These are phyloP conservation scores for Beauveria caledonica DNA, from an alignment of 2,329 filamentous ascomycete genomes.

Conservation along the genomic window DNA sequence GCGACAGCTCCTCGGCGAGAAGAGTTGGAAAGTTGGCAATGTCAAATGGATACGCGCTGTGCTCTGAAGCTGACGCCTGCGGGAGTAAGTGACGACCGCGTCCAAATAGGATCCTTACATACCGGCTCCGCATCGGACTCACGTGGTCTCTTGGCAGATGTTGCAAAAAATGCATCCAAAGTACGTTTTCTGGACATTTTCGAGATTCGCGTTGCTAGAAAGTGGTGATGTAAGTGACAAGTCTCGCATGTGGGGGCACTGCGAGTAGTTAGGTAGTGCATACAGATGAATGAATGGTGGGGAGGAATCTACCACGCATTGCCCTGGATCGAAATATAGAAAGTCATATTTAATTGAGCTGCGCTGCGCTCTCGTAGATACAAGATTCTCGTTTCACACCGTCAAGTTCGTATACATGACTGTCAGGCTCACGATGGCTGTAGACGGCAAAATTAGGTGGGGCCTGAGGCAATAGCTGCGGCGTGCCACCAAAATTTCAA, in stretches of 20 bases:
- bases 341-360: background rate
- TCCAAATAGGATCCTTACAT: background rate
- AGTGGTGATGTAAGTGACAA: slow-evolving; percentile 9
- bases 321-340: too few species aligned
- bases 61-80: slow-evolving; percentile 27
- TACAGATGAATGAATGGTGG: background rate
- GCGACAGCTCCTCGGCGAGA: slow-evolving; percentile 29
- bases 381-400: too few species aligned
- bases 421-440: background rate
- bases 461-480: slow-evolving; percentile 8
- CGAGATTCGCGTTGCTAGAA: background rate
- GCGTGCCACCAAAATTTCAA: slow-evolving; percentile 1
- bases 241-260: background rate
- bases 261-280: background rate
- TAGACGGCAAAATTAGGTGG: background rate
- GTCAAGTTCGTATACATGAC: background rate
- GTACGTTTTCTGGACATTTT: slow-evolving; percentile 47
- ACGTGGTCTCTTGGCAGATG: slow-evolving; percentile 31
- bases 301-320: background rate
- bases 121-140: background rate
- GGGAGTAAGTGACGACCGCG: background rate
- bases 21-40: slow-evolving; percentile 35
- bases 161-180: slow-evolving; percentile 60
- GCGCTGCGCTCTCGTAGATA: background rate
- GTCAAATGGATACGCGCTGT: slow-evolving; percentile 42